These are phyloP conservation scores for Uromyces viciae-fabae DNA, from an alignment of 1,284 basidiomycete genomes.

Conservation along the genomic window DNA sequence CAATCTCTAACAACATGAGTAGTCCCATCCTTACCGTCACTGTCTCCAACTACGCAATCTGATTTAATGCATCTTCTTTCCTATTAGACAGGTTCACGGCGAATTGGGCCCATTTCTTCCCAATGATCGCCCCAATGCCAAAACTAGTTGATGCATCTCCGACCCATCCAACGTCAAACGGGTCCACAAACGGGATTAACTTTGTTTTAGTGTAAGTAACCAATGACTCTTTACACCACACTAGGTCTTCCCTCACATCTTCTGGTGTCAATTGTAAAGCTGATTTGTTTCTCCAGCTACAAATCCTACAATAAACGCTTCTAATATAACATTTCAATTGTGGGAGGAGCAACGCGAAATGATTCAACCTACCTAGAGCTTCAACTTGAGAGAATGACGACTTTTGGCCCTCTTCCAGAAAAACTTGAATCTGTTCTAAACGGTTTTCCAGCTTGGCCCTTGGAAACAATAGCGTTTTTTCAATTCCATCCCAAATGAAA, in stretches of 20 bases:
- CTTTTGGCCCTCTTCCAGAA: background rate
- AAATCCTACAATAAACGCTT: background rate
- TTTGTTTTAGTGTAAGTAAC: background rate
- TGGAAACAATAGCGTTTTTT: background rate
- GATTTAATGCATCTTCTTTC: background rate
- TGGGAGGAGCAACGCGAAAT: background rate
- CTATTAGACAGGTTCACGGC: background rate
- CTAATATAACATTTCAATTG: background rate
- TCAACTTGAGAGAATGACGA: background rate
- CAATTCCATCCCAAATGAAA: background rate
- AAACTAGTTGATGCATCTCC: conserved; percentile 4
- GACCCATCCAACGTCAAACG: background rate
- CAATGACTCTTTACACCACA: too few species aligned
- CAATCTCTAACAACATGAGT: background rate
- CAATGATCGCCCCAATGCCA: background rate
- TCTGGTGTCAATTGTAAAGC: background rate
- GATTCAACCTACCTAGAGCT: conserved; percentile 1
- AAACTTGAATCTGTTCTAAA: background rate
- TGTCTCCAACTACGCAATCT: conserved; percentile 15
- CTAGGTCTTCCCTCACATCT: background rate
- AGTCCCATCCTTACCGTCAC: background rate
- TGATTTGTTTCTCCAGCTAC: background rate
- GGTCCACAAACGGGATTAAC: background rate
- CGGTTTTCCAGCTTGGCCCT: background rate
- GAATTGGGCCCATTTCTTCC: background rate